A percentile compares a stretch with the other conserved stretches of the same genome.
Evolutionary conservation across 306 rosid genomes (phyloP).

Genomic region (Quercus parvula): DNA sequence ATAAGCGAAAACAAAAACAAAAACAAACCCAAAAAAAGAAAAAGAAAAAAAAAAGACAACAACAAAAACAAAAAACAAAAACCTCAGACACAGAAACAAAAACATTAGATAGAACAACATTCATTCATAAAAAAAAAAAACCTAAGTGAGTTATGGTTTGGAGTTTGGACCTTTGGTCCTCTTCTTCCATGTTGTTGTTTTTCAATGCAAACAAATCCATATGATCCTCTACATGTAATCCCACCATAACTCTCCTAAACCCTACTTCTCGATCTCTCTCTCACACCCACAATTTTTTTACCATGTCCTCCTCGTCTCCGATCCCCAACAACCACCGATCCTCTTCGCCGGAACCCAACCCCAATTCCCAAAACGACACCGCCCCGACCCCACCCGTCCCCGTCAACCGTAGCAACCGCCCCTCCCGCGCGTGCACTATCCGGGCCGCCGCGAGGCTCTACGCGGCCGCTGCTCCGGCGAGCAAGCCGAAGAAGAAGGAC

Average conservation of each 20-base stretch:
- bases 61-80: background rate
- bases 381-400: slow-evolving; percentile 18
- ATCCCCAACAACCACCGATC: slow-evolving; percentile 52
- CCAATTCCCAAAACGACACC: slow-evolving; percentile 40
- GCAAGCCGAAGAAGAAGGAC: slow-evolving; percentile 42
- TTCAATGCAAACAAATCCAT: slow-evolving; percentile 45
- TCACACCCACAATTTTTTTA: no score
- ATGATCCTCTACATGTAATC: slow-evolving; percentile 55
- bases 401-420: slow-evolving; percentile 68
- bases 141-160: slow-evolving; percentile 45
- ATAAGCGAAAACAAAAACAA: background rate
- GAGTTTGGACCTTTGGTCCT: slow-evolving; percentile 53
- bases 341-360: slow-evolving; percentile 39
- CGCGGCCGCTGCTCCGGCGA: slow-evolving; percentile 39
- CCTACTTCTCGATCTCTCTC: slow-evolving; percentile 45
- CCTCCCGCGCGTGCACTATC: slow-evolving; percentile 91
- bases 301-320: slow-evolving; percentile 39
- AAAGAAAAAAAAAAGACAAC: background rate
- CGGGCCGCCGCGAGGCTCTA: slow-evolving; percentile 74
- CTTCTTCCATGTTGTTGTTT: slow-evolving; percentile 13
- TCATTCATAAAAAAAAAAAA: background rate
- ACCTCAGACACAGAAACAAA: slow-evolving; percentile 4
- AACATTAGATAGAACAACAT: slow-evolving; percentile 6
- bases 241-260: slow-evolving; percentile 46
- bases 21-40: background rate